A percentile compares a stretch with the other conserved stretches of the same genome.
phyloP scores from a whole-genome alignment of 2,329 filamentous ascomycete species.

The Rhytidhysteron rufulum region DNA sequence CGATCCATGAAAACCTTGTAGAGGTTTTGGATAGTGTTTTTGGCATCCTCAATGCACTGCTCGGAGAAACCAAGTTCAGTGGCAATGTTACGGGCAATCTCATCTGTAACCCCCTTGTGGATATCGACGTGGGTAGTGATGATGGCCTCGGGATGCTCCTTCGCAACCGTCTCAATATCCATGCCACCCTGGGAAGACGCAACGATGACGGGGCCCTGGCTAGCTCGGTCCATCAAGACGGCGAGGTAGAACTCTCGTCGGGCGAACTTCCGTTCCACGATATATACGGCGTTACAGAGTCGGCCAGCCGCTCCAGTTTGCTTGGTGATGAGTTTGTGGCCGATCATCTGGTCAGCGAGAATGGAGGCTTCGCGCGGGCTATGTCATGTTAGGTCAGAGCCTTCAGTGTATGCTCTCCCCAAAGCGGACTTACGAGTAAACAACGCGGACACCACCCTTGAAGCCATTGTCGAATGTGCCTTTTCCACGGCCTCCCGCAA shows the following conservation, averaged over 20 bases:
- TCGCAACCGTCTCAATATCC: slow-evolving; percentile 98
- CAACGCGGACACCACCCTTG: slow-evolving; percentile 97
- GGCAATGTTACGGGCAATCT: slow-evolving; percentile 86
- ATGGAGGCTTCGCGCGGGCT: slow-evolving; percentile 88
- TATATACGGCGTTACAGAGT: slow-evolving; percentile 96
- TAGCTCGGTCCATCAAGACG: slow-evolving; percentile 93
- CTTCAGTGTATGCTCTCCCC: slow-evolving; percentile 7
- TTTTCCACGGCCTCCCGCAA: slow-evolving; percentile 96
- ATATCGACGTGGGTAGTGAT: slow-evolving; percentile 92
- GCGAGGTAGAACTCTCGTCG: slow-evolving; percentile 98
- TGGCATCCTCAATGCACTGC: slow-evolving; percentile 94
- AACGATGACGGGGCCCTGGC: slow-evolving; percentile 90
- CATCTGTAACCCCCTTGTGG: slow-evolving; percentile 90
- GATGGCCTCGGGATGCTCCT: slow-evolving; percentile 95
- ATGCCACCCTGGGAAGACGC: slow-evolving; percentile 98
- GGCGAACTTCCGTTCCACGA: slow-evolving; percentile 99
- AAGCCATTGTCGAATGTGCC: slow-evolving; percentile 96
- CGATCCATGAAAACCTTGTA: slow-evolving; percentile 99
- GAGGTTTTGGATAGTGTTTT: slow-evolving; percentile 95
- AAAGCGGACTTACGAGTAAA: slow-evolving; percentile 70
- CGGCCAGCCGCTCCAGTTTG: slow-evolving; percentile 92
- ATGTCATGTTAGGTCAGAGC: slow-evolving; percentile 9
- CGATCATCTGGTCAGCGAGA: slow-evolving; percentile 99
- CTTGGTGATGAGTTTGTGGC: slow-evolving; percentile 99
- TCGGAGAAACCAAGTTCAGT: slow-evolving; percentile 94